phyloP scores from a whole-genome alignment of 306 rosid genomes.

The Gastrolobium villosum region DNA sequence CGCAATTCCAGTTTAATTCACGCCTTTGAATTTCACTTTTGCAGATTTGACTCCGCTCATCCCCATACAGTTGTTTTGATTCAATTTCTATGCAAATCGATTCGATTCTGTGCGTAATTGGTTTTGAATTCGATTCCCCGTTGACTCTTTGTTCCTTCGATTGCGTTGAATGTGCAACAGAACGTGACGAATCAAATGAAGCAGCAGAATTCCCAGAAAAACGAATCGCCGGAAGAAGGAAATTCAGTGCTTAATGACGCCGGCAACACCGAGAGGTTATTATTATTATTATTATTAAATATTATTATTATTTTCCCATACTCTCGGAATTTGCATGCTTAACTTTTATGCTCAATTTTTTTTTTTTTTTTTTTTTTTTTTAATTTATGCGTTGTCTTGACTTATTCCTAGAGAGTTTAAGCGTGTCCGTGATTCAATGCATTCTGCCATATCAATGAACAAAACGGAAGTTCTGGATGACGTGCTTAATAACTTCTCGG shows the following conservation, averaged over 20 bases:
- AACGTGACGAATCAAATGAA: slow-evolving; percentile 54
- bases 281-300: neutral
- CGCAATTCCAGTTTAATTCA: neutral
- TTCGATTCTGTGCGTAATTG: slow-evolving; percentile 17
- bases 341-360: neutral
- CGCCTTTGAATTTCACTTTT: neutral
- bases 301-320: neutral
- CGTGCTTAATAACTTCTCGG: slow-evolving; percentile 75
- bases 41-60: slow-evolving; percentile 28
- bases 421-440: slow-evolving; percentile 76
- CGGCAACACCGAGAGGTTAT: slow-evolving; percentile 65
- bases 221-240: slow-evolving; percentile 49
- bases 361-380: neutral
- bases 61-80: neutral
- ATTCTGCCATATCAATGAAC: slow-evolving; percentile 77
- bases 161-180: slow-evolving; percentile 52
- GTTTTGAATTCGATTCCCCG: neutral
- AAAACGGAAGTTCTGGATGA: slow-evolving; percentile 80
- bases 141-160: slow-evolving; percentile 20
- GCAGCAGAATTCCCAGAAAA: slow-evolving; percentile 55
- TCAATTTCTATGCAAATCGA: neutral
- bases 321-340: slow-evolving; percentile 13
- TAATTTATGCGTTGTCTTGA: slow-evolving; percentile 9
- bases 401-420: slow-evolving; percentile 66
- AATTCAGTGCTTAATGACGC: slow-evolving; percentile 44